Conservation (phyloP, 2,329 filamentous ascomycete species). For the Hymenoscyphus albidus region DNA sequence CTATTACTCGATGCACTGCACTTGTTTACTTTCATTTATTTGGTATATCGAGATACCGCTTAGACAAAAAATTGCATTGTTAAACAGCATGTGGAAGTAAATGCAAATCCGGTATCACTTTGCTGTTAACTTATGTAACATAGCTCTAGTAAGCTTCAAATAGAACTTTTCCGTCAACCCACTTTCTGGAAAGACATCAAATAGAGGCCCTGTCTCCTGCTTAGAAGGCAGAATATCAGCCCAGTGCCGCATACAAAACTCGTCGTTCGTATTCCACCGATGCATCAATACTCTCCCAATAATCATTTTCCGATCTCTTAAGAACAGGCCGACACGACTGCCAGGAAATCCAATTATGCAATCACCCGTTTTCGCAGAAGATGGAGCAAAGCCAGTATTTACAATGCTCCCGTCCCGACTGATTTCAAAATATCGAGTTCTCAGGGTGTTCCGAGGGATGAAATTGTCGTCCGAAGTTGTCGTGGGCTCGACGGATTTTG, state of each 20-base stretch:
- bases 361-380: not conserved
- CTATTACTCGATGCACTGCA: too few relatives aligned
- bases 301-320: not conserved
- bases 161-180: not conserved
- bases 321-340: not conserved
- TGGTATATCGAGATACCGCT: too few relatives aligned
- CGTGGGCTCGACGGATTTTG: not conserved
- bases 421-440: not conserved
- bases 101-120: not conserved
- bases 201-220: not conserved
- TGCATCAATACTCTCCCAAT: not conserved
- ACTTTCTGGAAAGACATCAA: not conserved
- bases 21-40: too few relatives aligned
- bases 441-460: not conserved
- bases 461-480: not conserved
- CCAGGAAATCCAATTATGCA: not conserved
- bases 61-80: too few relatives aligned
- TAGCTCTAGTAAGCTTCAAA: not conserved
- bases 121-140: not conserved
- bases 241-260: not conserved
- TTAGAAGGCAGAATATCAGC: not conserved
- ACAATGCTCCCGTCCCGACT: not conserved
- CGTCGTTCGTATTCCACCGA: not conserved
- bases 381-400: not conserved
- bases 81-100: too few relatives aligned